Percentiles rank a stretch among this genome's conserved stretches.
These are phyloP conservation scores for Colletotrichum euphorbiae DNA, from an alignment of 2,329 filamentous ascomycete species.

Conservation along the genomic window DNA sequence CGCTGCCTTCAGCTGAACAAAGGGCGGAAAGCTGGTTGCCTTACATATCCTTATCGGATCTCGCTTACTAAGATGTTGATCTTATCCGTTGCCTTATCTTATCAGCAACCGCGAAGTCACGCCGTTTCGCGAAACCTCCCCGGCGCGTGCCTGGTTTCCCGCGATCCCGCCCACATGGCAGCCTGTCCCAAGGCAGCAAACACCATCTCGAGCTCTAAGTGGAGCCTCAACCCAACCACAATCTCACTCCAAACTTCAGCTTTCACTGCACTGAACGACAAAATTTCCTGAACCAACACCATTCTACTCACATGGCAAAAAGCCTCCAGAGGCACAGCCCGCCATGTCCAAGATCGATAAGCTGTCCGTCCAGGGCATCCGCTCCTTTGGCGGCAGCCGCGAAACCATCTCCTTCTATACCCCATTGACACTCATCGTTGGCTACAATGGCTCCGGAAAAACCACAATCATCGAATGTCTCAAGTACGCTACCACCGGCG, in stretches of 20 bases:
- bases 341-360: slow-evolving; percentile 86
- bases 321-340: slow-evolving; percentile 35
- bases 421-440: slow-evolving; percentile 94
- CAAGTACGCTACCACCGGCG: slow-evolving; percentile 96
- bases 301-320: slow-evolving; percentile 6
- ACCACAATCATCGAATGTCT: slow-evolving; percentile 99
- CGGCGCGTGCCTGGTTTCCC: slow-evolving; percentile 6
- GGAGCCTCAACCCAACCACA: neutral
- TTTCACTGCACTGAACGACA: neutral
- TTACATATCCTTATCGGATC: neutral
- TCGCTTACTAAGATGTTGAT: no score
- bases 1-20: neutral
- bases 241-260: neutral
- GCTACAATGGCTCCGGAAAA: slow-evolving; percentile 97
- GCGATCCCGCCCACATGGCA: neutral
- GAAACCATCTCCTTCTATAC: slow-evolving; percentile 90
- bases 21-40: neutral
- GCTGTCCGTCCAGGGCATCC: slow-evolving; percentile 83
- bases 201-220: slow-evolving; percentile 9
- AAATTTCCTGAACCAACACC: neutral
- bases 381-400: slow-evolving; percentile 80
- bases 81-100: neutral
- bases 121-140: slow-evolving; percentile 18
- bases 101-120: slow-evolving; percentile 19
- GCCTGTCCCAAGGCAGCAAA: slow-evolving; percentile 15